These are phyloP conservation scores for Plasmopara viticola DNA, from an alignment of 352 stramenopile genomes.

Conservation along the genomic window DNA sequence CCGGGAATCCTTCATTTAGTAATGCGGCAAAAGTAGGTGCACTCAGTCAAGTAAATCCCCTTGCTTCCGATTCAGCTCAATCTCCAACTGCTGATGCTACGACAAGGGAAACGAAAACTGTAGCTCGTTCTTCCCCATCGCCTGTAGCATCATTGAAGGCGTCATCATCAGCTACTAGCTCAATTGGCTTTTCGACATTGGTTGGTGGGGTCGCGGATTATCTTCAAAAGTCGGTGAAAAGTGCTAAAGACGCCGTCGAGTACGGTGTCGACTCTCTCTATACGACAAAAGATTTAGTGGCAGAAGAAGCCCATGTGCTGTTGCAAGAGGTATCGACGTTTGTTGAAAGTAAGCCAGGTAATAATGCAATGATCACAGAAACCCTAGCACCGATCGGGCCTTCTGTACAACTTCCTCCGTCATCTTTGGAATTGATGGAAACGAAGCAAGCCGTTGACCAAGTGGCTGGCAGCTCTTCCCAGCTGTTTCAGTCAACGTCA, in stretches of 20 bases:
- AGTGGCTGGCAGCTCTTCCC: slow-evolving; percentile 6
- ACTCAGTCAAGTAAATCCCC: slow-evolving; percentile 1
- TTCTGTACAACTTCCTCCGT: slow-evolving; percentile 18
- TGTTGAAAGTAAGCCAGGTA: slow-evolving; percentile 40
- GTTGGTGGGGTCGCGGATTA: slow-evolving; percentile 62
- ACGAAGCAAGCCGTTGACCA: slow-evolving; percentile 13
- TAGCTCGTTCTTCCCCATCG: slow-evolving; percentile 12
- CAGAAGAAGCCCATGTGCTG: slow-evolving; percentile 59
- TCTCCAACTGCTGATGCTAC: slow-evolving; percentile 12
- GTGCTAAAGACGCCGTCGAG: slow-evolving; percentile 69
- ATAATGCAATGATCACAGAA: slow-evolving; percentile 7
- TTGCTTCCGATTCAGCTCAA: slow-evolving; percentile 1
- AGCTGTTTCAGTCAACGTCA: slow-evolving; percentile 20
- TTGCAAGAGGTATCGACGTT: slow-evolving; percentile 55
- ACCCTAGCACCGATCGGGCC: neutral
- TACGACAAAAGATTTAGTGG: slow-evolving; percentile 55
- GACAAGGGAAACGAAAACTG: neutral
- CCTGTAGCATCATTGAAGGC: slow-evolving; percentile 7
- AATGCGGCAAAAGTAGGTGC: neutral
- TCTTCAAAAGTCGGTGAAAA: slow-evolving; percentile 65
- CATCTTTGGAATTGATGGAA: slow-evolving; percentile 29
- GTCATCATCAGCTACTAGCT: slow-evolving; percentile 30
- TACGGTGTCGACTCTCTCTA: slow-evolving; percentile 69
- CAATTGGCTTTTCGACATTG: slow-evolving; percentile 50
- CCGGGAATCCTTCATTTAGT: neutral